Evolutionary conservation across 306 rosid species (phyloP).

Genomic region (Psophocarpus tetragonolobus): DNA sequence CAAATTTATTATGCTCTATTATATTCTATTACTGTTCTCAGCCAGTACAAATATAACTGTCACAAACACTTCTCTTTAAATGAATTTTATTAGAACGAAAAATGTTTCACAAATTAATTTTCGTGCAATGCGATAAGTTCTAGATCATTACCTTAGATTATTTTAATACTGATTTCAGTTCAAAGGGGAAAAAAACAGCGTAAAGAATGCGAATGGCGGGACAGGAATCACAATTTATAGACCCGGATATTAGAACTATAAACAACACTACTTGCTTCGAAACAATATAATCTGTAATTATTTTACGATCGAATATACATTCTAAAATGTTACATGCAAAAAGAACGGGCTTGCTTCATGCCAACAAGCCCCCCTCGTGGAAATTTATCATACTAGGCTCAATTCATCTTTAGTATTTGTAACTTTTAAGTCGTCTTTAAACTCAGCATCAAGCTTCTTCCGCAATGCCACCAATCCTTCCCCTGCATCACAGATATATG

Average conservation of each 20-base stretch:
- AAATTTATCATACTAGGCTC: conserved; percentile 63
- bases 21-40: too few relatives aligned
- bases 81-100: too few relatives aligned
- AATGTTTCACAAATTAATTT: background rate
- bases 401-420: conserved; percentile 67
- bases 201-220: background rate
- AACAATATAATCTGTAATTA: background rate
- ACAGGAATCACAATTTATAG: background rate
- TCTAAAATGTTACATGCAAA: conserved; percentile 17
- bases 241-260: background rate
- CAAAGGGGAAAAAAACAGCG: background rate
- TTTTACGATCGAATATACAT: conserved; percentile 26
- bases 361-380: background rate
- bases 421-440: conserved; percentile 35
- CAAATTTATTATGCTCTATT: too few relatives aligned
- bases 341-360: background rate
- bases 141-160: background rate
- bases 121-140: background rate
- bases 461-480: conserved; percentile 74
- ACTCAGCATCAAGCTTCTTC: conserved; percentile 58
- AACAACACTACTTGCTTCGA: conserved; percentile 1
- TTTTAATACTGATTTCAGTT: background rate
- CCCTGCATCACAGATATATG: conserved; percentile 82
- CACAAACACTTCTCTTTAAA: too few relatives aligned
- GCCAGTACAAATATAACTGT: too few relatives aligned